Percentiles rank a stretch among this genome's conserved stretches.
phyloP scores from a whole-genome alignment of 306 rosid species.

The Lotus japonicus region DNA sequence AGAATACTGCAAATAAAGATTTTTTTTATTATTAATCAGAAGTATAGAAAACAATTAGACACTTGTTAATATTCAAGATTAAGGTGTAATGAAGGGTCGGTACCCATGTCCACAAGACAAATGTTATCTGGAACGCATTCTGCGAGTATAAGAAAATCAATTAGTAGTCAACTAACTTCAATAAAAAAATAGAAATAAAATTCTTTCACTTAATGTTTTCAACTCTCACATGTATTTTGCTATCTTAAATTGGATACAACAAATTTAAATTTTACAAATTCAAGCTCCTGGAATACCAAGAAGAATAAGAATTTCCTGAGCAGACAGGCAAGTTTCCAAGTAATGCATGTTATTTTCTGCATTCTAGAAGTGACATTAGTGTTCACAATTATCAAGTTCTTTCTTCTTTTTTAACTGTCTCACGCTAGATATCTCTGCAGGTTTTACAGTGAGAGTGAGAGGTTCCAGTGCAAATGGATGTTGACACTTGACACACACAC shows the following conservation, averaged over 20 bases:
- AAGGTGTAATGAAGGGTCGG: conserved; percentile 5
- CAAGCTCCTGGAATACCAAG: neutral
- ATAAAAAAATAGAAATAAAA: too few species aligned
- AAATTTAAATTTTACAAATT: neutral
- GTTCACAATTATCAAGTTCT: too few species aligned
- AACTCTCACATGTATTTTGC: neutral
- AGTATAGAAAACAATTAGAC: neutral
- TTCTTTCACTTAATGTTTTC: neutral
- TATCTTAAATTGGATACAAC: neutral
- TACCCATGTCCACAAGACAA: conserved; percentile 87
- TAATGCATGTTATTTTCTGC: too few species aligned
- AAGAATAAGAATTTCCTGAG: too few species aligned
- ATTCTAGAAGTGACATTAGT: too few species aligned
- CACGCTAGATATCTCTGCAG: too few species aligned
- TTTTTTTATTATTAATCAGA: neutral
- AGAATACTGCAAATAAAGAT: conserved; percentile 61
- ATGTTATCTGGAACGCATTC: conserved; percentile 85
- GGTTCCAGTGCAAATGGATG: too few species aligned
- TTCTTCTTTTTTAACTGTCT: too few species aligned
- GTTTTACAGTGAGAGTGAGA: too few species aligned
- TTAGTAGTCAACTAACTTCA: neutral
- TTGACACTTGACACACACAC: too few species aligned
- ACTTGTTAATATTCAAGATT: neutral
- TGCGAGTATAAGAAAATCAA: conserved; percentile 40
- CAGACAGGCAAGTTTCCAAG: too few species aligned